phyloP scores from a whole-genome alignment of 176 grass and related monocot species.

The Thalia dealbata region DNA sequence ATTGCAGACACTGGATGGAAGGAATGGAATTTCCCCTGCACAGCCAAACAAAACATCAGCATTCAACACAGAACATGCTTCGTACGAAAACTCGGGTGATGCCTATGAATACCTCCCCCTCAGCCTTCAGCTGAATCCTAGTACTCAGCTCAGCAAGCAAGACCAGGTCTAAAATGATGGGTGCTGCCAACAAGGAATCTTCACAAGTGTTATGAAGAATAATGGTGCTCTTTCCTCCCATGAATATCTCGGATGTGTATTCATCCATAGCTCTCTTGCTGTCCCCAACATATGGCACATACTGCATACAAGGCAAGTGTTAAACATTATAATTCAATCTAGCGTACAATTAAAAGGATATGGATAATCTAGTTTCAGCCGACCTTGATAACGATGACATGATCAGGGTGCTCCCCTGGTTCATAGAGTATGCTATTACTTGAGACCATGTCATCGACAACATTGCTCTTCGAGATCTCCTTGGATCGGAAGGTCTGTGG shows the following conservation, averaged over 20 bases:
- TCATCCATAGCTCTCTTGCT: constrained; percentile 99
- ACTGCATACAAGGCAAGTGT: constrained; percentile 26
- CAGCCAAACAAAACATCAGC: not conserved
- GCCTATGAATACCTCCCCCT: constrained; percentile 44
- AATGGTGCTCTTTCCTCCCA: constrained; percentile 89
- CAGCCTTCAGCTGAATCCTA: constrained; percentile 81
- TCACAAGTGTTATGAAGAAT: constrained; percentile 97
- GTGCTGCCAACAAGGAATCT: constrained; percentile 82
- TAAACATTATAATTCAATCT: not conserved
- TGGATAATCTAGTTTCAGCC: not conserved
- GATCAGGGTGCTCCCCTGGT: constrained; percentile 88
- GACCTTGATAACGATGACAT: constrained; percentile 97
- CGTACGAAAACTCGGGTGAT: not conserved
- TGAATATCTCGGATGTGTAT: constrained; percentile 98
- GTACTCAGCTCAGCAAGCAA: constrained; percentile 90
- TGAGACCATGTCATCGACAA: constrained; percentile 97
- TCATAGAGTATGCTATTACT: constrained; percentile 87
- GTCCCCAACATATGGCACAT: constrained; percentile 94
- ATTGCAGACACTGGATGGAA: constrained; percentile 94
- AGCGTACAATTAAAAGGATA: not conserved
- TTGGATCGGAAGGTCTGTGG: constrained; percentile 95
- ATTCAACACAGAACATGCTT: not conserved
- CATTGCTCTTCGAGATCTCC: constrained; percentile 97
- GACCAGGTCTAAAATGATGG: constrained; percentile 88
- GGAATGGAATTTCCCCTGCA: constrained; percentile 96